Evolutionary conservation across 192 early-diverging fungal genomes (phyloP).

Genomic region (Mortierella antarctica): DNA sequence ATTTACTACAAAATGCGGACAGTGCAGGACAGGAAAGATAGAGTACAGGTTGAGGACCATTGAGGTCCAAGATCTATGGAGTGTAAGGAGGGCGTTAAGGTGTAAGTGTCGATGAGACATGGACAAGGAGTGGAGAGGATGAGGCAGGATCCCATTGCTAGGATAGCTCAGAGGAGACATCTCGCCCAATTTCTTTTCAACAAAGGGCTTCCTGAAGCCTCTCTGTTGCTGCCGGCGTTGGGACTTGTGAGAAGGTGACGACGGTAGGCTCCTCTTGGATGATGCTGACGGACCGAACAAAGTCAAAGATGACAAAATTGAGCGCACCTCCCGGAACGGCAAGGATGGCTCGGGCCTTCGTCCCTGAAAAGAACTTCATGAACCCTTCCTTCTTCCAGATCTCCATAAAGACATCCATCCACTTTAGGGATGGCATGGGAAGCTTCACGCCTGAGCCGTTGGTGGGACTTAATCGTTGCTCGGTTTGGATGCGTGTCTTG

Average conservation of each 20-base stretch:
- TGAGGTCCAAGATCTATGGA: too few relatives aligned
- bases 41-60: too few relatives aligned
- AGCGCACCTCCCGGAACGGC: slow-evolving; percentile 55
- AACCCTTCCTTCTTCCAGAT: slow-evolving; percentile 53
- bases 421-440: slow-evolving; percentile 43
- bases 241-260: not conserved
- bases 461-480: slow-evolving; percentile 39
- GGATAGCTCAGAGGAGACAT: not conserved
- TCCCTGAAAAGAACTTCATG: slow-evolving; percentile 46
- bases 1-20: not conserved
- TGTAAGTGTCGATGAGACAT: too few relatives aligned
- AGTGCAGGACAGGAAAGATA: too few relatives aligned
- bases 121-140: not conserved
- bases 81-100: too few relatives aligned
- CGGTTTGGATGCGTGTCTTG: slow-evolving; percentile 55
- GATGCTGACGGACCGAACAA: slow-evolving; percentile 43
- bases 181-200: not conserved
- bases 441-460: slow-evolving; percentile 35
- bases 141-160: not conserved
- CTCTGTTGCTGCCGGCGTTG: not conserved
- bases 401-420: slow-evolving; percentile 51
- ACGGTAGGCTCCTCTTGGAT: slow-evolving; percentile 6
- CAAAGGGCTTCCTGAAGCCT: slow-evolving; percentile 3
- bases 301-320: slow-evolving; percentile 59
- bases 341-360: slow-evolving; percentile 39